These are phyloP conservation scores for Fistulifera pelliculosa DNA, from an alignment of 108 stramenopile genomes.

Conservation along the genomic window DNA sequence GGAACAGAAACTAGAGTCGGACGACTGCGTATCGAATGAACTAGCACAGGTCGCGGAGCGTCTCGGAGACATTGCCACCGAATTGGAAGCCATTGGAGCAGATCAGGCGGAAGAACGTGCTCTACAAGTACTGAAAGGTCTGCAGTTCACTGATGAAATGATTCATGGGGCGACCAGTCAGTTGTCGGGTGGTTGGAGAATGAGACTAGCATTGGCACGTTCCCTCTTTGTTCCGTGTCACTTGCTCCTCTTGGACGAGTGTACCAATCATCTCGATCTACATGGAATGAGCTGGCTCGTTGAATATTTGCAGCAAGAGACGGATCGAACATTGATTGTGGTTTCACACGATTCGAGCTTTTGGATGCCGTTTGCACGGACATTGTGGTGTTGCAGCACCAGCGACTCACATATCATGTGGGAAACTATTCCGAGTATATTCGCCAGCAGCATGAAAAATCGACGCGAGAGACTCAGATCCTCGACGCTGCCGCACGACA, in stretches of 20 bases:
- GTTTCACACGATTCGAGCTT: slow-evolving; percentile 89
- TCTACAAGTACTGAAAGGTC: slow-evolving; percentile 39
- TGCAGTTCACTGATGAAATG: slow-evolving; percentile 50
- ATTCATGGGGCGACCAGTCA: slow-evolving; percentile 56
- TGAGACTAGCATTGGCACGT: slow-evolving; percentile 82
- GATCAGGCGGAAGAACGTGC: slow-evolving; percentile 59
- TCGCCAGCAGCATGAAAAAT: slow-evolving; percentile 38
- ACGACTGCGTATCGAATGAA: slow-evolving; percentile 37
- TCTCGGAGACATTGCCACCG: slow-evolving; percentile 50
- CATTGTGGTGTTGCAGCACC: slow-evolving; percentile 27
- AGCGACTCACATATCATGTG: slow-evolving; percentile 43
- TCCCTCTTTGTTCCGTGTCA: slow-evolving; percentile 65
- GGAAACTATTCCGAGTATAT: slow-evolving; percentile 60
- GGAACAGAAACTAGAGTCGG: slow-evolving; percentile 42
- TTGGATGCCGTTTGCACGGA: slow-evolving; percentile 79
- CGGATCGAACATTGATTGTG: slow-evolving; percentile 54
- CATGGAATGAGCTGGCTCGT: slow-evolving; percentile 79
- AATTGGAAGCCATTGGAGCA: slow-evolving; percentile 65
- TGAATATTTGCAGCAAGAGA: slow-evolving; percentile 51
- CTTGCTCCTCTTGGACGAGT: slow-evolving; percentile 87
- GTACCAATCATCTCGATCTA: slow-evolving; percentile 90
- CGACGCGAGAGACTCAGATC: slow-evolving; percentile 39
- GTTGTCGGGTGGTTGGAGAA: slow-evolving; percentile 90
- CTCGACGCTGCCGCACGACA: slow-evolving; percentile 60
- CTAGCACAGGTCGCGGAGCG: slow-evolving; percentile 39